phyloP scores from a whole-genome alignment of 2,329 filamentous ascomycete species.

The Pseudocercospora crystallina region DNA sequence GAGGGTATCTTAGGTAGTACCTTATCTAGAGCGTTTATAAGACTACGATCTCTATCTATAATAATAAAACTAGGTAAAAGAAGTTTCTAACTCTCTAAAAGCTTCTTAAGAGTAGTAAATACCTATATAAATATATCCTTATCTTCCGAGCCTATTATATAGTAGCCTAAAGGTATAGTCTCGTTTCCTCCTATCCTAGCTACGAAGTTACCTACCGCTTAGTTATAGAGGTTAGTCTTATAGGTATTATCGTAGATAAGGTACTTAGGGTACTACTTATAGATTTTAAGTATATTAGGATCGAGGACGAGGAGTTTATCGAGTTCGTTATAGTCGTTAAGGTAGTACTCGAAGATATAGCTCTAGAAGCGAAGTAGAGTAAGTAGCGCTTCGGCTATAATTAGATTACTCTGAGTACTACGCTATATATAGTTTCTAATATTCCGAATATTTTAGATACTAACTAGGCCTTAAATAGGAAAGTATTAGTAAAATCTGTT shows the following conservation, averaged over 20 bases:
- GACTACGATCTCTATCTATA: neutral
- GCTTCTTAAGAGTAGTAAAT: neutral
- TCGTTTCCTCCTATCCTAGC: neutral
- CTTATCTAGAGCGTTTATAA: neutral
- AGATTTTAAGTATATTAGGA: neutral
- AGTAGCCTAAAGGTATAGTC: neutral
- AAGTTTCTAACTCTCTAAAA: neutral
- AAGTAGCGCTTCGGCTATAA: neutral
- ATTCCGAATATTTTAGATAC: too few species aligned
- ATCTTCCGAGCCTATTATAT: neutral
- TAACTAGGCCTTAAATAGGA: too few species aligned
- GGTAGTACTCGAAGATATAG: too few species aligned
- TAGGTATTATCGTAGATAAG: slow-evolving; percentile 1
- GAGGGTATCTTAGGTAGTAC: neutral
- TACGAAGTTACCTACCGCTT: neutral
- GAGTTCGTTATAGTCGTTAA: neutral
- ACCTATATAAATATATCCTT: neutral
- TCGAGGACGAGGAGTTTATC: neutral
- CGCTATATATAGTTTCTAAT: neutral
- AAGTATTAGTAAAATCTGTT: slow-evolving; percentile 1
- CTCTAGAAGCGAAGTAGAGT: too few species aligned
- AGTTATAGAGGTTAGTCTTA: neutral
- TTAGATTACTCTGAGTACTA: neutral
- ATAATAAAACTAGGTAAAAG: neutral
- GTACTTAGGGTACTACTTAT: neutral